Evolutionary conservation across 2,329 filamentous ascomycete genomes (phyloP).

Genomic region (Graphiopsis chlorocephala): DNA sequence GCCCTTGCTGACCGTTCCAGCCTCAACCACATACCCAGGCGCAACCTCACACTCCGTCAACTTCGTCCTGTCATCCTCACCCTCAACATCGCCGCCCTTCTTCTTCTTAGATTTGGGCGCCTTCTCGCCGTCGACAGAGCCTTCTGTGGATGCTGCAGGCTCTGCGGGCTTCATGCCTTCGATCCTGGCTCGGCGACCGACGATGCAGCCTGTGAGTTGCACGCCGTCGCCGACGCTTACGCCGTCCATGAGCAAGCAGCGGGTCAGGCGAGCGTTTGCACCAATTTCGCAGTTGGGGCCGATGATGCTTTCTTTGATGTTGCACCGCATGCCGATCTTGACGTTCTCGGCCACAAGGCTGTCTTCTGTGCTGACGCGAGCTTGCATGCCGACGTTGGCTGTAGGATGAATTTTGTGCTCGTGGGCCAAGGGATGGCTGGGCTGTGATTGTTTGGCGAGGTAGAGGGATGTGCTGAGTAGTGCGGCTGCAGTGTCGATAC

Average conservation of each 20-base stretch:
- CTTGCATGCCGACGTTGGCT: slow-evolving; percentile 73
- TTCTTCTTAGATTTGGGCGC: slow-evolving; percentile 35
- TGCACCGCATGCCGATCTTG: slow-evolving; percentile 79
- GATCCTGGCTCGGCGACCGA: slow-evolving; percentile 77
- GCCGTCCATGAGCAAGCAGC: slow-evolving; percentile 90
- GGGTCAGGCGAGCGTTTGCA: slow-evolving; percentile 78
- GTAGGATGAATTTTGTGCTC: slow-evolving; percentile 77
- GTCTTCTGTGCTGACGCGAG: slow-evolving; percentile 78
- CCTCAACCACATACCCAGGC: slow-evolving; percentile 76
- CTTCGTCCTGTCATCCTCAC: slow-evolving; percentile 45
- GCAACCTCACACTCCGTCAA: slow-evolving; percentile 90
- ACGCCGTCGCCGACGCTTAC: slow-evolving; percentile 80
- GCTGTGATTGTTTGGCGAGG: slow-evolving; percentile 76
- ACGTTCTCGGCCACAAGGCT: slow-evolving; percentile 85
- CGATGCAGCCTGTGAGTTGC: slow-evolving; percentile 81
- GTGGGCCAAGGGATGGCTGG: slow-evolving; percentile 64
- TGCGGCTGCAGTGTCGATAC: slow-evolving; percentile 82
- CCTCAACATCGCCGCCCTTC: slow-evolving; percentile 50
- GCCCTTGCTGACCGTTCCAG: slow-evolving; percentile 65
- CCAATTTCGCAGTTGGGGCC: slow-evolving; percentile 84
- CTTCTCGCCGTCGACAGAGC: slow-evolving; percentile 40
- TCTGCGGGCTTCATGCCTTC: slow-evolving; percentile 54
- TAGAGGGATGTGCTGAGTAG: slow-evolving; percentile 79
- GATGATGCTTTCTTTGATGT: slow-evolving; percentile 90
- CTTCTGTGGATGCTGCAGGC: slow-evolving; percentile 12